Base-by-base conservation (phyloP, 306 rosid species). In the Cicer arietinum region DNA sequence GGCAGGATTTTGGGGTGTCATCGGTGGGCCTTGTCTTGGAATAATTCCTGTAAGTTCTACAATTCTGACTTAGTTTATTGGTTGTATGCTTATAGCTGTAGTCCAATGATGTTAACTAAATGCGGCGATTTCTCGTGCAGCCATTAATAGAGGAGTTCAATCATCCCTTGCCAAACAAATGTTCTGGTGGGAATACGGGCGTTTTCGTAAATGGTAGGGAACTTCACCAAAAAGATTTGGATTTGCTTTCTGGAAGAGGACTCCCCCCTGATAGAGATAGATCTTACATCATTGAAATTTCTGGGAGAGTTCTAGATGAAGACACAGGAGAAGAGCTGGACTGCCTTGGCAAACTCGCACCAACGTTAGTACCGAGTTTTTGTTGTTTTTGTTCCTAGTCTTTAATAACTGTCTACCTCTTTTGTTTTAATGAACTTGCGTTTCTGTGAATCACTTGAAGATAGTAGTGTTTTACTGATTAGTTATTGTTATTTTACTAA, bases 1-100 rank as follows among this genome's bases (percentile, higher is more conserved):
- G 48, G 98, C 97, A 50, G 99, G 99, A 78, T 95, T 95, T 82
- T 95, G 99, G 99, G 99, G 99, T 44, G 73, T 86, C 73, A 83
- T 89, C 44, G 96, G 93, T 18, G 96, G 99, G 58, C 98, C 93
- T 69, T 88, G 99, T 82, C 98, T 88, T 74, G 99, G 98, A 84
- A 95, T 95, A 80, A 85, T 95, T 63, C 98, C 93, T 42, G 99
- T 92, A 89, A 92, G 98, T 84, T 79, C 61, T 76, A 83, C 76
- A 47, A 66, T 51, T 79, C 40, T 61, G 3, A 60, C 12, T 14
- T 22, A 14, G 35, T 43, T 20, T 50, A 80, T 53, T 41, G 74
- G 76, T 25, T 22, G 18, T 46, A 75, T 60, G 12, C 44, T 63
- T 30, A 47, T 54, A 10, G 67, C 58, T 71, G 16, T 56, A 18